phyloP scores from a whole-genome alignment of 345 rosid genomes.

The Capsella bursapastoris region DNA sequence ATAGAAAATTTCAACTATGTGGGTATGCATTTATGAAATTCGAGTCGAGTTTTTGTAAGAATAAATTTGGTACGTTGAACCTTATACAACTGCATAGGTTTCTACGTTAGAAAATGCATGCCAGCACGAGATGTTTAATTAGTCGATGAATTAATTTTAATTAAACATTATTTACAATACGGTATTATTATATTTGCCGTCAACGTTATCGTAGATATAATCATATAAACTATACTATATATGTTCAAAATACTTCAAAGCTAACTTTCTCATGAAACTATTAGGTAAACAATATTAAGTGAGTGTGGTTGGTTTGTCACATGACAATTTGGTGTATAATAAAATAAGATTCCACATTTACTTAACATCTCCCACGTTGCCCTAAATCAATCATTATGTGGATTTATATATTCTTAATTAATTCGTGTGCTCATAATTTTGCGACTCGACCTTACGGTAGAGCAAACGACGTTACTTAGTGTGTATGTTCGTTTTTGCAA shows the following conservation, averaged over 20 bases:
- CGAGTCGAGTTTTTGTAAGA: neutral
- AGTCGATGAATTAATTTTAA: conserved; percentile 13
- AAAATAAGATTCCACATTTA: conserved; percentile 17
- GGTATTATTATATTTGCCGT: conserved; percentile 11
- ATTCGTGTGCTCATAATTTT: neutral
- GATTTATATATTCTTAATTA: neutral
- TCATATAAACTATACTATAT: neutral
- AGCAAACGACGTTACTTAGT: neutral
- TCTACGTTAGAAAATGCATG: conserved; percentile 31
- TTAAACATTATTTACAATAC: neutral
- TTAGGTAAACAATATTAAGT: neutral
- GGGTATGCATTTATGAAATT: conserved; percentile 15
- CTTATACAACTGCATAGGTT: conserved; percentile 28
- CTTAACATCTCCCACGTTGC: conserved; percentile 21
- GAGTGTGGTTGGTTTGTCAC: conserved; percentile 31
- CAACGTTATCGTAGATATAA: neutral
- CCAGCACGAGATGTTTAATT: conserved; percentile 19
- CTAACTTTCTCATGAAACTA: conserved; percentile 32
- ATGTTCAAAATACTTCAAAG: conserved; percentile 1
- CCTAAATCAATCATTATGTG: neutral
- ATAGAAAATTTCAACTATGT: neutral
- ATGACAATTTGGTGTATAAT: conserved; percentile 28
- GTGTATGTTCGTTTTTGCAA: neutral
- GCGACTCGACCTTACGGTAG: neutral
- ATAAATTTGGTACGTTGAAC: conserved; percentile 36